Conservation (phyloP, 2,329 filamentous ascomycete species). For the Lasiodiplodia gonubiensis region DNA sequence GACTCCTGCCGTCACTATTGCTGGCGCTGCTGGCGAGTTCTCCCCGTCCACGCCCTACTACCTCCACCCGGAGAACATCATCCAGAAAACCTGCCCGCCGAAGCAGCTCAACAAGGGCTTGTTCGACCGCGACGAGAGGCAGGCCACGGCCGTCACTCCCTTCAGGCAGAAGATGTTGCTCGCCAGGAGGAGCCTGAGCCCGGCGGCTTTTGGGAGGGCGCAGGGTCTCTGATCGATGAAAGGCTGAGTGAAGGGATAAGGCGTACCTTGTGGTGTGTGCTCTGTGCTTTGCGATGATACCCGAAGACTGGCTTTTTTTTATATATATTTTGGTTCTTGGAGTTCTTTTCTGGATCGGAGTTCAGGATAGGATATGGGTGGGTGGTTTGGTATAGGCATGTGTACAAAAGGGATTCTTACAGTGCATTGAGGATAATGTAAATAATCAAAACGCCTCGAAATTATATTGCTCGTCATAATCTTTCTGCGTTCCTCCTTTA, state of each 20-base stretch:
- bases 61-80: constrained; percentile 49
- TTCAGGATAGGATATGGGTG: too few species aligned
- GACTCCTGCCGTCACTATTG: constrained; percentile 34
- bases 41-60: constrained; percentile 56
- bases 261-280: too few species aligned
- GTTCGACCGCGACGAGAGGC: constrained; percentile 18
- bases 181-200: constrained; percentile 30
- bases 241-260: too few species aligned
- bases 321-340: too few species aligned
- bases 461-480: too few species aligned
- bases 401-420: too few species aligned
- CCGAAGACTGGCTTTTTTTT: neutral
- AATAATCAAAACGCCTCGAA: too few species aligned
- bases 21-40: neutral
- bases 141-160: constrained; percentile 22
- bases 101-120: constrained; percentile 47
- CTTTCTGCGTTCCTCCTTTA: too few species aligned
- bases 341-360: too few species aligned
- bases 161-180: constrained; percentile 38
- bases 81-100: constrained; percentile 61
- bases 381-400: too few species aligned
- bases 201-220: constrained; percentile 11
- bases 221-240: neutral
- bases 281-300: neutral
- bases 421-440: too few species aligned